These are phyloP conservation scores for Clonostachys sp. DNA, from an alignment of 2,329 filamentous ascomycete genomes.

Conservation along the genomic window DNA sequence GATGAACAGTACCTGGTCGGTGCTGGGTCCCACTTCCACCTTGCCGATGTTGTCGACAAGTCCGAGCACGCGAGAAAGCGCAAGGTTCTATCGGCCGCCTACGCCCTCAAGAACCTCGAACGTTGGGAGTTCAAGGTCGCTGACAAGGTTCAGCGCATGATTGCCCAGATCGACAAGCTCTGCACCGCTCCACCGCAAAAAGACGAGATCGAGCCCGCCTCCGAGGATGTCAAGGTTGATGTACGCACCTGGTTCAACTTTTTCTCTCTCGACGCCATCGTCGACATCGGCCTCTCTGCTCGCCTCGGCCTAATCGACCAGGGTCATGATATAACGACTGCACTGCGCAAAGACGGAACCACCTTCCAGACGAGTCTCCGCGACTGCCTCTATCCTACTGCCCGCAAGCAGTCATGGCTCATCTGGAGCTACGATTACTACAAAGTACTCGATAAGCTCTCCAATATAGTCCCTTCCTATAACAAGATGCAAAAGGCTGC, in stretches of 20 bases:
- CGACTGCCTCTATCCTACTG: background rate
- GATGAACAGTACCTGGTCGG: constrained; percentile 37
- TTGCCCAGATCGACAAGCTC: background rate
- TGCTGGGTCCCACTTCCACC: constrained; percentile 42
- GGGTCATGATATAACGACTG: background rate
- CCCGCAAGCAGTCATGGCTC: background rate
- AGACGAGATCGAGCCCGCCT: background rate
- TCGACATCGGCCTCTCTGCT: constrained; percentile 29
- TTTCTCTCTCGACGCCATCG: constrained; percentile 52
- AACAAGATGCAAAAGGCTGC: background rate
- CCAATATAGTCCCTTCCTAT: background rate
- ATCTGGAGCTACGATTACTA: background rate
- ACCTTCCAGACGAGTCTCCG: background rate
- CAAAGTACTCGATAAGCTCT: background rate
- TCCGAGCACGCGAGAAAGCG: constrained; percentile 45
- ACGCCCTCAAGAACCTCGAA: constrained; percentile 1
- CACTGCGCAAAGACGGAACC: background rate
- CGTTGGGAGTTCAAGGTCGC: constrained; percentile 1
- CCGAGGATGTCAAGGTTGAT: constrained; percentile 26
- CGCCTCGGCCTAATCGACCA: background rate
- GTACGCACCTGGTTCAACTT: constrained; percentile 48
- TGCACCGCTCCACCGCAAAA: constrained; percentile 4
- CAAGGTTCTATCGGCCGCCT: constrained; percentile 40
- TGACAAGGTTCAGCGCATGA: background rate
- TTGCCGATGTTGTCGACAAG: constrained; percentile 48